Conservation (phyloP, 192 early-diverging fungal genomes). For the Pilaira anomala region DNA sequence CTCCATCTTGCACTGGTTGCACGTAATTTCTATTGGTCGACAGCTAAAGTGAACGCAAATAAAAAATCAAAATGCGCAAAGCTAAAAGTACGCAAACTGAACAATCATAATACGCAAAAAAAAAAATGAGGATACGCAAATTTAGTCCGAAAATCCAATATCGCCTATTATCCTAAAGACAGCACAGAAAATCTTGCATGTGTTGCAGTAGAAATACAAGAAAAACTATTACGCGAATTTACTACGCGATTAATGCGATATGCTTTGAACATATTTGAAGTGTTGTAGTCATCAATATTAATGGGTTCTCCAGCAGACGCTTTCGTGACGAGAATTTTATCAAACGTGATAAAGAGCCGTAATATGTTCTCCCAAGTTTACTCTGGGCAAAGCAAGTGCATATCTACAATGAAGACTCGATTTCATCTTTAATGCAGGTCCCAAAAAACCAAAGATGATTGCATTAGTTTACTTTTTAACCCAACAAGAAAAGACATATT, state of each 20-base stretch:
- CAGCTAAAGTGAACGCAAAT: slow-evolving; percentile 3
- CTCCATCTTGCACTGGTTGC: not conserved
- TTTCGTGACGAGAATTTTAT: not conserved
- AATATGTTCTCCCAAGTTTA: not conserved
- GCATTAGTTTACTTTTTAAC: slow-evolving; percentile 1
- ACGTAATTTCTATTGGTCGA: not conserved
- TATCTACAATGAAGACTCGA: not conserved
- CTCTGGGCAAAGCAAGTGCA: not conserved
- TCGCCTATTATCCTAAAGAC: slow-evolving; percentile 2
- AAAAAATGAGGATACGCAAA: too few relatives aligned
- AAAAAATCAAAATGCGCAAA: too few relatives aligned
- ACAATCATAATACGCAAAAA: too few relatives aligned
- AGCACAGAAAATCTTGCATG: not conserved
- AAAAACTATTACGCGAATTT: not conserved
- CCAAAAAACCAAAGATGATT: not conserved
- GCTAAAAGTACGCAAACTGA: too few relatives aligned
- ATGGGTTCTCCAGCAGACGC: not conserved
- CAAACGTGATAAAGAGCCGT: not conserved
- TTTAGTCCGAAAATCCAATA: too few relatives aligned
- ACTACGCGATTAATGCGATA: not conserved
- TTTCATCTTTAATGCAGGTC: not conserved
- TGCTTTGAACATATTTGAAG: not conserved
- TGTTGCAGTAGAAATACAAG: not conserved
- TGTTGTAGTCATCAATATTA: not conserved
- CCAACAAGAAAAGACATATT: not conserved